These are phyloP conservation scores for Phytopythium montanum DNA, from an alignment of 352 stramenopile species.

Conservation along the genomic window DNA sequence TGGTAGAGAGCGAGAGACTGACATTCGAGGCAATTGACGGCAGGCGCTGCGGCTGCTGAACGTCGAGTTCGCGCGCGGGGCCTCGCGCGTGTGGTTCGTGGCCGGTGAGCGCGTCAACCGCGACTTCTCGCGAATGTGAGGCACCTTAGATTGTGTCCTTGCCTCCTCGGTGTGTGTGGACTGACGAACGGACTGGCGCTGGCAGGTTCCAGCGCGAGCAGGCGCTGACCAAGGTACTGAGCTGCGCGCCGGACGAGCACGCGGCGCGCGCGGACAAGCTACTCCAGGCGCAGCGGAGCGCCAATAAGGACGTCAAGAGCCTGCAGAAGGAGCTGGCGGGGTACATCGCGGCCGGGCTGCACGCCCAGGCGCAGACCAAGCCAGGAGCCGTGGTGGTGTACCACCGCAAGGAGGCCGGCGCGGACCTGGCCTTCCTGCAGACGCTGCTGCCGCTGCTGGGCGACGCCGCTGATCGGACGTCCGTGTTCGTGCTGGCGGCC, in stretches of 20 bases:
- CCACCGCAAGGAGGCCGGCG: constrained; percentile 45
- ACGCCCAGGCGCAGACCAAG: constrained; percentile 16
- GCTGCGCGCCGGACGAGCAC: constrained; percentile 63
- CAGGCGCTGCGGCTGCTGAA: constrained; percentile 70
- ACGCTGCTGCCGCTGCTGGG: constrained; percentile 43
- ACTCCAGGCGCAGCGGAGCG: constrained; percentile 49
- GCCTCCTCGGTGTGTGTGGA: not conserved
- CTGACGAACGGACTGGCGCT: not conserved
- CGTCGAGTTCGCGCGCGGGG: constrained; percentile 58
- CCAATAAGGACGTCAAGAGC: constrained; percentile 64
- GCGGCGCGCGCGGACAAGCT: constrained; percentile 61
- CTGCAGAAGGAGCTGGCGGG: constrained; percentile 68
- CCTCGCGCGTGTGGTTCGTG: constrained; percentile 82
- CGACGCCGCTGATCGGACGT: constrained; percentile 30
- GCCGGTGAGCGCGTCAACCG: constrained; percentile 73
- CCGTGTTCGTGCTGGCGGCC: constrained; percentile 45
- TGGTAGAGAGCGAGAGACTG: too few species aligned
- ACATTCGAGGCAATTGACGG: not conserved
- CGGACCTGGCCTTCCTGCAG: constrained; percentile 69
- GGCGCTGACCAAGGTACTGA: constrained; percentile 68
- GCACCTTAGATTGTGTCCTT: not conserved
- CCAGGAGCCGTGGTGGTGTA: constrained; percentile 31
- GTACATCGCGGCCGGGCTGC: constrained; percentile 42
- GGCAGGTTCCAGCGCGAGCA: constrained; percentile 58
- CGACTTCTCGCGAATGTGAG: constrained; percentile 73